Percentiles rank a stretch among this genome's conserved stretches.
Evolutionary conservation across 2,329 filamentous ascomycete genomes (phyloP).

Genomic region (Neopestalotiopsis clavispora): DNA sequence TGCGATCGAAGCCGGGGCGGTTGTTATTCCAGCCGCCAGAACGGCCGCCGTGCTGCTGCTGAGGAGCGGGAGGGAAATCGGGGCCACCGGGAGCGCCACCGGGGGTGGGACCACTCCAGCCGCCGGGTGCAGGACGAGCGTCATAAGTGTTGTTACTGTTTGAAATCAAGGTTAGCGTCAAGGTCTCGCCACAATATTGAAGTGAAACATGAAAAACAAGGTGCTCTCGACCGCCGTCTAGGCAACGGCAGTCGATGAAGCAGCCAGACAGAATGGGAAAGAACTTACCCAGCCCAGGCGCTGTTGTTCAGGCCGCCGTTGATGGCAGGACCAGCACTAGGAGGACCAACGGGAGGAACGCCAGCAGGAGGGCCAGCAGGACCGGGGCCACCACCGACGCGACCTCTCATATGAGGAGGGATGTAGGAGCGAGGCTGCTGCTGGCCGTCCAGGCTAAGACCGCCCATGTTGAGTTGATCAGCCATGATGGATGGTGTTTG

Average conservation of each 20-base stretch:
- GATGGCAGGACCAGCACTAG: constrained; percentile 42
- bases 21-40: constrained; percentile 17
- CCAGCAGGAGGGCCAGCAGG: constrained; percentile 31
- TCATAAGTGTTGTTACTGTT: constrained; percentile 53
- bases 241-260: not conserved
- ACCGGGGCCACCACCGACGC: constrained; percentile 43
- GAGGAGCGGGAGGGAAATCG: constrained; percentile 24
- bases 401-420: constrained; percentile 79
- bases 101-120: constrained; percentile 37
- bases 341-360: constrained; percentile 28
- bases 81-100: constrained; percentile 39
- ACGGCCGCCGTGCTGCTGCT: constrained; percentile 9
- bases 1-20: constrained; percentile 61
- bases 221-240: not conserved
- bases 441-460: constrained; percentile 66
- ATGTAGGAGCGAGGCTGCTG: constrained; percentile 73
- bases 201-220: not conserved
- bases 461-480: constrained; percentile 83
- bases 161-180: not conserved
- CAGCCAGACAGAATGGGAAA: constrained; percentile 7
- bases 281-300: constrained; percentile 66
- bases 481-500: constrained; percentile 59
- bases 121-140: constrained; percentile 38
- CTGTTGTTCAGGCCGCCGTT: constrained; percentile 61
- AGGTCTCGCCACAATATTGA: constrained; percentile 29